Conservation (phyloP, 2,329 filamentous ascomycete species). For the Arachnomyces sp. region DNA sequence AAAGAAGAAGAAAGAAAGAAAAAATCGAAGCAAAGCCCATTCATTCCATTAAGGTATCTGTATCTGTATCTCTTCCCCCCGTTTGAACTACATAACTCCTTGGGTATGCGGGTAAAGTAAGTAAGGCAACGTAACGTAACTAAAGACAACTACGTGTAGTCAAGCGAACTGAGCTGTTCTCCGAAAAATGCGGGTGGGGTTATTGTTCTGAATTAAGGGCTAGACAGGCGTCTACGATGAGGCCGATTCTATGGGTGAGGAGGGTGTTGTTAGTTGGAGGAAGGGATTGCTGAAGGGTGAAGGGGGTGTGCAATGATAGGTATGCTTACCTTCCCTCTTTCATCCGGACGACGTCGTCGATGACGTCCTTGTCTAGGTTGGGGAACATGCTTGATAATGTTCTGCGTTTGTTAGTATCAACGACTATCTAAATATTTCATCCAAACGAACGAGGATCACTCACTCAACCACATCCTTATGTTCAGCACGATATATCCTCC, state of each 20-base stretch:
- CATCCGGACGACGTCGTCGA: conserved; percentile 91
- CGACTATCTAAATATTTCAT: too few relatives aligned
- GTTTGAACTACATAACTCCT: too few relatives aligned
- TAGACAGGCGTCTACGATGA: conserved; percentile 79
- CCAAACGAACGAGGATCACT: too few relatives aligned
- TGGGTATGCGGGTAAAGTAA: too few relatives aligned
- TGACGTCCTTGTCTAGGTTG: conserved; percentile 84
- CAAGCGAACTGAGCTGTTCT: conserved; percentile 12
- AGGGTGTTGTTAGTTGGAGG: not conserved
- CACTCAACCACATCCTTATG: conserved; percentile 81
- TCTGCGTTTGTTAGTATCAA: conserved; percentile 23
- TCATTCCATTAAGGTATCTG: too few relatives aligned
- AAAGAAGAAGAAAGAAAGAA: too few relatives aligned
- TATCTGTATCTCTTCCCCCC: too few relatives aligned
- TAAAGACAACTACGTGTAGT: not conserved
- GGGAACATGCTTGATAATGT: conserved; percentile 96
- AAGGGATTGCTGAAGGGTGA: too few relatives aligned
- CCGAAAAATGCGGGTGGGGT: conserved; percentile 8
- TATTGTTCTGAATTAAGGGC: conserved; percentile 51
- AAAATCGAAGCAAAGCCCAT: too few relatives aligned
- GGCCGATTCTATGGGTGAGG: conserved; percentile 53
- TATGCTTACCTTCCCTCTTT: conserved; percentile 77
- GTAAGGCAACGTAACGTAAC: not conserved
- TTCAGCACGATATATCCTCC: conserved; percentile 72
- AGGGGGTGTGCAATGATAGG: conserved; percentile 1